A percentile compares a stretch with the other conserved stretches of the same genome.
phyloP scores from a whole-genome alignment of 495 filamentous ascomycete genomes.

The Penicillium tannophilum region DNA sequence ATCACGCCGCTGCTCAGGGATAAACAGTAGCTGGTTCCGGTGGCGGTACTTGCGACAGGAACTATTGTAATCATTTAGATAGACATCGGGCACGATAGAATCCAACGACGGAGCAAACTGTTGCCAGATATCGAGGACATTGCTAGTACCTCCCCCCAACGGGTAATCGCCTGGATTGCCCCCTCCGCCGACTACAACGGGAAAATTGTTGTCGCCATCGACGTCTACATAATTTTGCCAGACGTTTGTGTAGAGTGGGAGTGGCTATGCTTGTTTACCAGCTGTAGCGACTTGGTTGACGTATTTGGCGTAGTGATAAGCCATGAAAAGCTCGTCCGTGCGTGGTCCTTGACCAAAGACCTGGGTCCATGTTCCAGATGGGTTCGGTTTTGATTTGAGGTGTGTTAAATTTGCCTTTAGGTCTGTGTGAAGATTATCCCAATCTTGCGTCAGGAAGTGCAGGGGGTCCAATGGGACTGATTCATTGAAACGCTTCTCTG shows the following conservation, averaged over 20 bases:
- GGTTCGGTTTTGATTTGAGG: constrained; percentile 24
- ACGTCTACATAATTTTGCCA: constrained; percentile 45
- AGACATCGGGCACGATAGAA: constrained; percentile 53
- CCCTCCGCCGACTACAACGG: constrained; percentile 47
- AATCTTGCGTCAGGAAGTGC: constrained; percentile 31
- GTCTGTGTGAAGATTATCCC: constrained; percentile 34
- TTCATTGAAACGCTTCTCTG: constrained; percentile 35
- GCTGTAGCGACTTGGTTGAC: constrained; percentile 45
- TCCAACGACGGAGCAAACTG: constrained; percentile 44
- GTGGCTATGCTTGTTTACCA: constrained; percentile 42
- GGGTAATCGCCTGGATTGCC: constrained; percentile 48
- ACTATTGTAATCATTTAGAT: constrained; percentile 46
- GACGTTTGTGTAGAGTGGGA: constrained; percentile 52
- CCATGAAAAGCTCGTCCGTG: constrained; percentile 56
- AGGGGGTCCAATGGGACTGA: constrained; percentile 40
- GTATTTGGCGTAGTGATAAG: constrained; percentile 48
- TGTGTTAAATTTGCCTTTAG: constrained; percentile 29
- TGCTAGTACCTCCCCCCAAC: constrained; percentile 42
- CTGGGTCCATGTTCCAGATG: constrained; percentile 35
- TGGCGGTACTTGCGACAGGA: constrained; percentile 46
- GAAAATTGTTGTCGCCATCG: constrained; percentile 32
- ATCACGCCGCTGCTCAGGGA: constrained; percentile 53
- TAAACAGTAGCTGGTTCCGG: constrained; percentile 50
- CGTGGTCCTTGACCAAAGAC: constrained; percentile 42
- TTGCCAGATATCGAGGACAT: constrained; percentile 50